Conservation (phyloP, 2,329 filamentous ascomycete genomes). For the Aspergillus neotritici region DNA sequence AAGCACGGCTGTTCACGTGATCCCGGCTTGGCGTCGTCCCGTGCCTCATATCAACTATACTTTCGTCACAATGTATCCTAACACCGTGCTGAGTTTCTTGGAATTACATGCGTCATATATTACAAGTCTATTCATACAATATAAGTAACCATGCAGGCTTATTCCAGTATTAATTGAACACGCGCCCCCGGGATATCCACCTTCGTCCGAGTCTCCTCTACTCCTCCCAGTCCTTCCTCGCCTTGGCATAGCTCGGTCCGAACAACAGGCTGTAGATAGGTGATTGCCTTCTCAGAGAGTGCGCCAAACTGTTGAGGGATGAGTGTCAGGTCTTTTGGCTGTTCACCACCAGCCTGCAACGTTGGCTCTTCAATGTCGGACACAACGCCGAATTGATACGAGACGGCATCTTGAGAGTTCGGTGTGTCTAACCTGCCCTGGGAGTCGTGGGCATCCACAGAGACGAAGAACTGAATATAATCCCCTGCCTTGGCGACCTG, state of each 20-base stretch:
- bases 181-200: slow-evolving; percentile 31
- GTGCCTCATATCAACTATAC: slow-evolving; percentile 1
- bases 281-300: slow-evolving; percentile 36
- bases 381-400: slow-evolving; percentile 30
- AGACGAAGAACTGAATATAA: slow-evolving; percentile 39
- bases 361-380: slow-evolving; percentile 19
- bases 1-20: slow-evolving; percentile 29
- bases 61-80: too few relatives aligned
- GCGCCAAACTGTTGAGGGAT: slow-evolving; percentile 35
- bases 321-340: slow-evolving; percentile 16
- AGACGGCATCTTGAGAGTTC: slow-evolving; percentile 8
- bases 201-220: slow-evolving; percentile 25
- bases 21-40: slow-evolving; percentile 21
- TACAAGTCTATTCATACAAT: neutral
- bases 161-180: slow-evolving; percentile 17
- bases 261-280: slow-evolving; percentile 23
- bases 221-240: neutral
- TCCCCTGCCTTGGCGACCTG: slow-evolving; percentile 35
- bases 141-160: neutral
- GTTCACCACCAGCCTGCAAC: neutral
- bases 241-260: neutral
- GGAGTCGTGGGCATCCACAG: slow-evolving; percentile 18
- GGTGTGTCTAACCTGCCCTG: neutral
- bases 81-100: too few relatives aligned
- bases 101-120: too few relatives aligned